Conservation (phyloP, 495 filamentous ascomycete genomes). For the Xylaria flabelliformis region DNA sequence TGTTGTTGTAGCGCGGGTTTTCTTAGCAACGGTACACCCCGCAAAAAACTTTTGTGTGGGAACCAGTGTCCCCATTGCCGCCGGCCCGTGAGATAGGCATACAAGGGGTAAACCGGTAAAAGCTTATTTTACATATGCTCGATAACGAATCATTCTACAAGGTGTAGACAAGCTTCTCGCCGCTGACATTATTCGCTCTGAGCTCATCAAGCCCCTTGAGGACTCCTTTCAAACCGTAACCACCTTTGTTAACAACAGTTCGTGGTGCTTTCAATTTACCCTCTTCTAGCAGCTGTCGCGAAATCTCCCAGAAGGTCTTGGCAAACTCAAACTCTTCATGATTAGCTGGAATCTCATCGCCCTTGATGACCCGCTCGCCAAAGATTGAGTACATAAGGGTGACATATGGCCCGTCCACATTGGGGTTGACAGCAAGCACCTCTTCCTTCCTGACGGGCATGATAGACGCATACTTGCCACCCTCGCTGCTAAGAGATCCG, state of each 20-base stretch:
- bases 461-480: constrained; percentile 34
- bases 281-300: constrained; percentile 32
- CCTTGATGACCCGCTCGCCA: constrained; percentile 32
- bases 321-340: constrained; percentile 36
- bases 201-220: constrained; percentile 44
- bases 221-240: constrained; percentile 44
- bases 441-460: constrained; percentile 27
- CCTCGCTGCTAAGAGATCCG: constrained; percentile 30
- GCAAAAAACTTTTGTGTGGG: too few relatives aligned
- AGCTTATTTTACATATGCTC: not conserved
- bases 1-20: too few relatives aligned
- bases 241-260: constrained; percentile 38
- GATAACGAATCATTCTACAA: not conserved
- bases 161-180: constrained; percentile 47
- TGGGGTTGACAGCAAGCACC: constrained; percentile 35
- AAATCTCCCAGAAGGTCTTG: constrained; percentile 35
- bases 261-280: constrained; percentile 39
- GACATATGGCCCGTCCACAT: constrained; percentile 30
- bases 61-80: too few relatives aligned
- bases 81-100: too few relatives aligned
- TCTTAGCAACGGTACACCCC: too few relatives aligned
- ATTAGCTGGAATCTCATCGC: not conserved
- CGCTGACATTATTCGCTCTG: constrained; percentile 41
- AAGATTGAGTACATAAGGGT: constrained; percentile 39
- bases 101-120: not conserved